Evolutionary conservation across 768 basidiomycete genomes (phyloP).

Genomic region (Serendipita sp.): DNA sequence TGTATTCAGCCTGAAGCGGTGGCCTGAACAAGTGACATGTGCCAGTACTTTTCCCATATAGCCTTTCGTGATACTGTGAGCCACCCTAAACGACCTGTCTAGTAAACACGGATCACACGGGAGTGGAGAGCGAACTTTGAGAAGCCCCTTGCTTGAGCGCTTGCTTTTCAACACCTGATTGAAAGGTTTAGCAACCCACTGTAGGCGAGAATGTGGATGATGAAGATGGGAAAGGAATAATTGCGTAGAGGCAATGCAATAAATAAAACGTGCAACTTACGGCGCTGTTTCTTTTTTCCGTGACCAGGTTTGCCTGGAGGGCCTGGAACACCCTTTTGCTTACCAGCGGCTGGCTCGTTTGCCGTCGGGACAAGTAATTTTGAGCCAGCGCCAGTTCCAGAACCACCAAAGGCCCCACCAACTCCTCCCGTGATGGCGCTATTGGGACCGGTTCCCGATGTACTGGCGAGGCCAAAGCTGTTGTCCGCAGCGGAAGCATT

Average conservation of each 20-base stretch:
- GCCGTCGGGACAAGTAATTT: neutral
- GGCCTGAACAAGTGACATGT: too few species aligned
- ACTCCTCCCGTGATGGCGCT: neutral
- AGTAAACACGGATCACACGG: neutral
- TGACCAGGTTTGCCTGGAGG: conserved; percentile 1
- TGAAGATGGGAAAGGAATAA: neutral
- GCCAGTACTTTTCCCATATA: too few species aligned
- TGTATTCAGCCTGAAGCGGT: too few species aligned
- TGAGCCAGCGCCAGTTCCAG: neutral
- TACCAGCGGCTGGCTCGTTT: neutral
- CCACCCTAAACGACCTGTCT: too few species aligned
- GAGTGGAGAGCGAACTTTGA: neutral
- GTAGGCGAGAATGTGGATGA: neutral
- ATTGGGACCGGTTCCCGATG: too few species aligned
- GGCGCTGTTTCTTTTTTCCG: neutral
- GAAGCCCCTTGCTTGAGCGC: neutral
- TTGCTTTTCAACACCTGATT: conserved; percentile 1
- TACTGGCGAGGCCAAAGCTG: too few species aligned
- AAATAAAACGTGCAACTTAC: neutral
- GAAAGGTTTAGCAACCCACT: neutral
- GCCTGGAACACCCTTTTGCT: neutral
- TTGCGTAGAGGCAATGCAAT: neutral
- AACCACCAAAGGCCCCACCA: neutral
- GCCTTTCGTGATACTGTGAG: too few species aligned
- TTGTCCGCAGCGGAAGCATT: too few species aligned